Evolutionary conservation across 225 moss, liverwort and hornwort species (phyloP), one percentile per base, ranked within the genome.

Genomic region (Pseudoscleropodium purum): DNA sequence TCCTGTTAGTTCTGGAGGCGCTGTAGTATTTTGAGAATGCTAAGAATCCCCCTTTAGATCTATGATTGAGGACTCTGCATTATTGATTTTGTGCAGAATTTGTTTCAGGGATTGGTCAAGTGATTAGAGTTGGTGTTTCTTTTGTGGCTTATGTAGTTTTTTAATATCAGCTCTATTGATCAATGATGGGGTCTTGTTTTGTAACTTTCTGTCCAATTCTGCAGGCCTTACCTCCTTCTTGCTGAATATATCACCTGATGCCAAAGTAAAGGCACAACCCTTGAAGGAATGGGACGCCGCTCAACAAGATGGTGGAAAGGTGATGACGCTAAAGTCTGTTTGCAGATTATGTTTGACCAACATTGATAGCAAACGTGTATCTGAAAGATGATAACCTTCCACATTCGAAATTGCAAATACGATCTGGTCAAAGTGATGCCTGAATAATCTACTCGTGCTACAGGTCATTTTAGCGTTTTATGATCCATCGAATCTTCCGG

Each of bases 391-490:
- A 51, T 68, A 65, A 47, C 34, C n/a, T 83, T 33, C 54, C 79
- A n/a, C 85, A 85, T 85, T 52, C 25, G 39, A 51, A 84, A 65
- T 79, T 69, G 75, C 67, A 88, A 81, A 29, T 56, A 39, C 67
- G 79, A 79, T 76, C 43, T 81, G 63, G 19, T 85, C 61, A 36
- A 83, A 66, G 56, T 56, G 45, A 31, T 78, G 31, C 24, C 15
- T 60, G 83, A 89, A 83, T 39, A 31, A 73, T 26, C 19, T 90
- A 67, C 61, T 84, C 33, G 49, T 91, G 81, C 68, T 81, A 43
- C 94, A 99, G 99, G 92, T 97, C 52, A 72, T 99, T 80, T 86
- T 95, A 90, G 96, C 93, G 79, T 99, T 97, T 87, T 99, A 94
- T 89, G 99, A 99, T 90, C 99, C 97, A 76, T 99, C 96, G 88